These are phyloP conservation scores for Liquidambar formosana DNA, from an alignment of 164 flowering plant species.

Conservation along the genomic window DNA sequence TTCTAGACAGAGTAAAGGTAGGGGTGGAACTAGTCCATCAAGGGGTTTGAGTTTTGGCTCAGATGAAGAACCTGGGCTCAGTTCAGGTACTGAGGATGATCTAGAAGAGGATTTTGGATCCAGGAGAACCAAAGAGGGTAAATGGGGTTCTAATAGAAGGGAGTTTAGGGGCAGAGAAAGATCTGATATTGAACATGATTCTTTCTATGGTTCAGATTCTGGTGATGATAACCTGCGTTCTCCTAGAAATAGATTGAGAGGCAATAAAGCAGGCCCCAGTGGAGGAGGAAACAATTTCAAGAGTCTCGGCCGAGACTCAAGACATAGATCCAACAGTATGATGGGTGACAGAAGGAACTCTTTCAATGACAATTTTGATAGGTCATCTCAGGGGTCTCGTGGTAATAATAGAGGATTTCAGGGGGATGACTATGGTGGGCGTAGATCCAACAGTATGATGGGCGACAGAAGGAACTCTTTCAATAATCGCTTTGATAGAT, in stretches of 20 bases:
- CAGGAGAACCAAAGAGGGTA: conserved; percentile 24
- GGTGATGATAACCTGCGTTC: conserved; percentile 30
- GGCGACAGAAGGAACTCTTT: too few species aligned
- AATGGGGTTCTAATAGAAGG: conserved; percentile 26
- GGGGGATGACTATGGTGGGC: too few species aligned
- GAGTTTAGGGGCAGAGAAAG: conserved; percentile 19
- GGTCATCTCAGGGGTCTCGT: conserved; percentile 22
- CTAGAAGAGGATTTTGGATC: conserved; percentile 25
- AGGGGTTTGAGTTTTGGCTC: conserved; percentile 50
- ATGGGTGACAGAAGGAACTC: conserved; percentile 24
- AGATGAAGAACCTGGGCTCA: conserved; percentile 44
- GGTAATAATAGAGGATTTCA: conserved; percentile 20
- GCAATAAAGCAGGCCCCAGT: conserved; percentile 25
- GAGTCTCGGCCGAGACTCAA: conserved; percentile 16
- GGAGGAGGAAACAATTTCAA: conserved; percentile 26
- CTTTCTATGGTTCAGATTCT: conserved; percentile 44
- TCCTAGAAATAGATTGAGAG: conserved; percentile 25
- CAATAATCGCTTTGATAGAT: neutral
- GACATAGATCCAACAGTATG: conserved; percentile 18
- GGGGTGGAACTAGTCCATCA: conserved; percentile 31
- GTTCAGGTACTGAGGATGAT: conserved; percentile 50
- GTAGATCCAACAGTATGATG: too few species aligned
- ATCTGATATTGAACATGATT: conserved; percentile 32
- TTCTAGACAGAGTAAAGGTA: conserved; percentile 35
- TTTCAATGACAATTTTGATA: conserved; percentile 22